phyloP scores from a whole-genome alignment of 164 flowering plant species.

The Stephania yunnanensis region DNA sequence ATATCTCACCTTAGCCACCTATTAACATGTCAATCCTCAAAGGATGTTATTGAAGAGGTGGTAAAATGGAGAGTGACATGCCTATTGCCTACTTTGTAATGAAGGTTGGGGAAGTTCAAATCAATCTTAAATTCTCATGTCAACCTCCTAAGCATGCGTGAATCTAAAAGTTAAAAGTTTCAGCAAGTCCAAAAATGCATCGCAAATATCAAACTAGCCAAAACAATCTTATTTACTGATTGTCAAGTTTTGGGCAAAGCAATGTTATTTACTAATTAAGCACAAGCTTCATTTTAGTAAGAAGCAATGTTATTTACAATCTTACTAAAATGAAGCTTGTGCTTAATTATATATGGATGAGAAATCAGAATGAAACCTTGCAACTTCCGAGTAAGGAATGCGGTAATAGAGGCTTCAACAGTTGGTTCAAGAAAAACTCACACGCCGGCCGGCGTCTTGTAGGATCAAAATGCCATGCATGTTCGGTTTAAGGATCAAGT shows the following conservation, averaged over 20 bases:
- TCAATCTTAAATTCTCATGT: neutral
- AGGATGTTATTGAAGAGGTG: too few species aligned
- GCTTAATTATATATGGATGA: neutral
- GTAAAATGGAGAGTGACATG: neutral
- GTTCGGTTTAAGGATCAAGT: neutral
- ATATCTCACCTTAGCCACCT: too few species aligned
- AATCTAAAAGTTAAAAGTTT: neutral
- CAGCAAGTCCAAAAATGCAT: neutral
- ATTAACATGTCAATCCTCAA: too few species aligned
- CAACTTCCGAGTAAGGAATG: neutral
- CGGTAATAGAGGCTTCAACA: neutral
- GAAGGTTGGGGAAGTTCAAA: neutral
- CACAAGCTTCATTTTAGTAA: too few species aligned
- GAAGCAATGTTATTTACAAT: too few species aligned
- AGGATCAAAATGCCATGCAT: neutral
- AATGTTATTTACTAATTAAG: too few species aligned
- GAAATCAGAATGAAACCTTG: neutral
- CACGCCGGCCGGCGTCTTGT: neutral
- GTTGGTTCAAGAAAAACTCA: neutral
- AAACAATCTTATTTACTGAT: too few species aligned
- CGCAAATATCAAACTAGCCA: neutral
- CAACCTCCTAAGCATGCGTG: neutral
- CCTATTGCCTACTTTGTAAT: too few species aligned
- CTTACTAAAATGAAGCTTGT: too few species aligned
- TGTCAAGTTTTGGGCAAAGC: too few species aligned